Base-by-base conservation (phyloP, 202 grass and related monocot species). In the Dendrocalamus latiflorus region DNA sequence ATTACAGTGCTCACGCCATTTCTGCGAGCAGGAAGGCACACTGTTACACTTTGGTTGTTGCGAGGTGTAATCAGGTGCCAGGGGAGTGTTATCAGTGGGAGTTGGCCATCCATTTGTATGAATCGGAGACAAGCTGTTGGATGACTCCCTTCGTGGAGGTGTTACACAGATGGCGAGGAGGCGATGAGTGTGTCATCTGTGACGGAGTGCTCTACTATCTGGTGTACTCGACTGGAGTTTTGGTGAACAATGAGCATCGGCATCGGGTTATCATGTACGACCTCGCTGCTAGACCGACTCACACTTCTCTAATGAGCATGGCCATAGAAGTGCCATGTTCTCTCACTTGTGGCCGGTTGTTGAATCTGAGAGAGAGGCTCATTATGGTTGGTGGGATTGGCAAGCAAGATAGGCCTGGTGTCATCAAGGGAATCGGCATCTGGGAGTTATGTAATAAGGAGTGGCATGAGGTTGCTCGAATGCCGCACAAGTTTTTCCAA, bases 391-490 rank as follows among this genome's bases (percentile, higher is more conserved):
- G 94, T 1, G 94, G 94, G 22, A 97, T 97, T 68, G 94, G 92
- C 44, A 97, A 94, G 88, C 90, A 83, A 50, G 92, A 97, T 67
- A 82, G 90, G 38, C 92, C 94, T 8, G 94, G 90, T 49, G 87
- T 97, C 80, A 92, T 97, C 50, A 97, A 94, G 86, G 94, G 94
- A 75, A 97, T 97, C 42, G 92, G 94, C 2, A 91, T 97, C 20
- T 97, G 94, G 94, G 94, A 92, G 67, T 79, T 97, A 67, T 61
- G 65, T 26, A 83, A 87, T 22, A 89, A 91, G 78, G 88, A 89
- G 39, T 97, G 94, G 94, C 76, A 45, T 50, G 94, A 97, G 56
- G 81, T 97, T 76, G 86, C 92, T 75, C 84, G 84, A 55, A 97
- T 97, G 94, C 94, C 94, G 30, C 88, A 91, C 38, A 97, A 91